Percentiles rank a stretch among this genome's conserved stretches.
These are phyloP conservation scores for Intubia oerlemansii DNA, from an alignment of 2,329 filamentous ascomycete genomes.

Conservation along the genomic window DNA sequence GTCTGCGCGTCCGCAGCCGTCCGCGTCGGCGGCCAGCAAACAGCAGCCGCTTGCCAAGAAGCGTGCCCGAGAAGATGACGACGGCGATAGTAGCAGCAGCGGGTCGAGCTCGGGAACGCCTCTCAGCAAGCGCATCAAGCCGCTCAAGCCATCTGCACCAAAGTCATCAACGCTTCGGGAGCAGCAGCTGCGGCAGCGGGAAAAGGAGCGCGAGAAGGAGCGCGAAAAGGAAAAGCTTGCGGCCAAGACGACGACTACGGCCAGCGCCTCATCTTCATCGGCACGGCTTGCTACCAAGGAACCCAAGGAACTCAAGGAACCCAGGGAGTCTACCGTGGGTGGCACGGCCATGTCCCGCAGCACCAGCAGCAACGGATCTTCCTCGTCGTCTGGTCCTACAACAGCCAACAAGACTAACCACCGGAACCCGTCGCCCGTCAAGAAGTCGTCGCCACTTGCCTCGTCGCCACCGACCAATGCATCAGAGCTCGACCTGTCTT, in stretches of 20 bases:
- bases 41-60: conserved; percentile 21
- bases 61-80: conserved; percentile 28
- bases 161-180: conserved; percentile 2
- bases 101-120: conserved; percentile 39
- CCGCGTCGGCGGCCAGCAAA: too few relatives aligned
- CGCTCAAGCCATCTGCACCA: conserved; percentile 9
- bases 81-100: conserved; percentile 32
- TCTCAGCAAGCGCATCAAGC: conserved; percentile 34
- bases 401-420: too few relatives aligned
- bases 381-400: too few relatives aligned
- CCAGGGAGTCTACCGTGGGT: too few relatives aligned
- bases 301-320: conserved; percentile 23
- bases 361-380: too few relatives aligned
- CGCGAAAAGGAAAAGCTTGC: background rate
- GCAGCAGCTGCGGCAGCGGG: background rate
- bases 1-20: too few relatives aligned
- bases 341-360: conserved; percentile 1
- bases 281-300: conserved; percentile 14
- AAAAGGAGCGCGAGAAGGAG: conserved; percentile 1
- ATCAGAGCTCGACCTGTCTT: conserved; percentile 30
- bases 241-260: too few relatives aligned
- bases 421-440: conserved; percentile 27
- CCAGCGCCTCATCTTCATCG: too few relatives aligned
- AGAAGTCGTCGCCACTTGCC: conserved; percentile 45
- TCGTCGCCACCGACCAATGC: conserved; percentile 44